A percentile compares a stretch with the other conserved stretches of the same genome.
These are phyloP conservation scores for Auricularia sp. DNA, from an alignment of 768 basidiomycete genomes.

Conservation along the genomic window DNA sequence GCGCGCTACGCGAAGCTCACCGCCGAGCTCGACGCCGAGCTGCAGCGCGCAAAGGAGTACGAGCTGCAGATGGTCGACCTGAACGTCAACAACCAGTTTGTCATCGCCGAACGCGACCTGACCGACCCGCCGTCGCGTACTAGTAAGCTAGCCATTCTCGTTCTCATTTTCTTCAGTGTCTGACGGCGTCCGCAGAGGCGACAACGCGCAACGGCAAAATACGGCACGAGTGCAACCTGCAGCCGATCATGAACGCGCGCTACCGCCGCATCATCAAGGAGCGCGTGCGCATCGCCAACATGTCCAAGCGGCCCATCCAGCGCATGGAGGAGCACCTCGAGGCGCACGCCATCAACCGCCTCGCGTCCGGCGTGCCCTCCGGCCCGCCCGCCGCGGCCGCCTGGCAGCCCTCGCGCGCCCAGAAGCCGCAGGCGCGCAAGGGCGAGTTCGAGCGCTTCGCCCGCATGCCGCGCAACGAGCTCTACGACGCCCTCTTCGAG, in stretches of 20 bases:
- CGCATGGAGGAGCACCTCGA: conserved; percentile 66
- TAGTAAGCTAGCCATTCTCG: neutral
- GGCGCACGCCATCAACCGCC: conserved; percentile 63
- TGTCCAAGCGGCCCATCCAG: conserved; percentile 52
- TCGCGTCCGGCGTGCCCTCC: conserved; percentile 47
- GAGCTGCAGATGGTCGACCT: conserved; percentile 85
- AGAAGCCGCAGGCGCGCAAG: conserved; percentile 42
- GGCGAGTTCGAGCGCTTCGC: conserved; percentile 79
- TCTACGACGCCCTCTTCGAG: conserved; percentile 72
- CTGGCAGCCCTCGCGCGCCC: neutral
- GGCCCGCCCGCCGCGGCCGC: neutral
- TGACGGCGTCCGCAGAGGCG: conserved; percentile 3
- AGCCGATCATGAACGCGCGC: conserved; percentile 53
- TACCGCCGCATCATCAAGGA: conserved; percentile 68
- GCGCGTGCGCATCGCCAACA: conserved; percentile 54
- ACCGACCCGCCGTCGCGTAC: conserved; percentile 18
- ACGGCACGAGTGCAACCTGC: conserved; percentile 69
- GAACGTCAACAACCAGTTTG: conserved; percentile 73
- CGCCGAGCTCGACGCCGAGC: neutral
- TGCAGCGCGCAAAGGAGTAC: conserved; percentile 44
- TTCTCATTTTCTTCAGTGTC: neutral
- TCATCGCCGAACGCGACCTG: conserved; percentile 67
- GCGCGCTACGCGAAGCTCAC: neutral
- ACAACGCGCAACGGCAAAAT: conserved; percentile 54
- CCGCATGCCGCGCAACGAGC: conserved; percentile 82